These are phyloP conservation scores for Platismatia glauca DNA, from an alignment of 495 filamentous ascomycete genomes.

Conservation along the genomic window DNA sequence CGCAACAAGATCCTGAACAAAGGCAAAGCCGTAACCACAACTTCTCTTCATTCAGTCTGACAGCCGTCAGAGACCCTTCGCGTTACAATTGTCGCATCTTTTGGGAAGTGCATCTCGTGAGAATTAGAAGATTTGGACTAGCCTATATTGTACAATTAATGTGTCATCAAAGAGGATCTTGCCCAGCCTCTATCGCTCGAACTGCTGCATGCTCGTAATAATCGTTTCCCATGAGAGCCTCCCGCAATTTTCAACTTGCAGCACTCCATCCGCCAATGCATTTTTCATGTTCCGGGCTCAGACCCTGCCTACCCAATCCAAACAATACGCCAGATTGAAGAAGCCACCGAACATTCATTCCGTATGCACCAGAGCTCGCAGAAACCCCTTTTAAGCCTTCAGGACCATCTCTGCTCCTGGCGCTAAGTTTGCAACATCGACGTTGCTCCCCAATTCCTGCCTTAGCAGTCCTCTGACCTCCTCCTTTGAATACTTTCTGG, in stretches of 20 bases:
- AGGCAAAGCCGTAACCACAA: too few relatives aligned
- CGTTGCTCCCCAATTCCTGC: conserved; percentile 15
- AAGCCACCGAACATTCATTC: neutral
- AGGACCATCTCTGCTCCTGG: conserved; percentile 20
- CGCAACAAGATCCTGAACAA: too few relatives aligned
- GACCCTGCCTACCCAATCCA: neutral
- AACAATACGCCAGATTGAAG: neutral
- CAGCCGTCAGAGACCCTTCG: too few relatives aligned
- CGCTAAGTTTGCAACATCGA: conserved; percentile 13
- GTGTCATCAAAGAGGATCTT: neutral
- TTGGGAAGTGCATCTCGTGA: too few relatives aligned
- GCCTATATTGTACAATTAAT: neutral
- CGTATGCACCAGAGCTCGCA: neutral
- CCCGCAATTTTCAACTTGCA: neutral
- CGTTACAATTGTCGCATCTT: too few relatives aligned
- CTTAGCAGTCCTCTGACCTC: conserved; percentile 50
- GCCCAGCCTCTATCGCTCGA: neutral
- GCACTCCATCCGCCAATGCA: neutral
- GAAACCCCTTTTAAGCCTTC: conserved; percentile 9
- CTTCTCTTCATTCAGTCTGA: too few relatives aligned
- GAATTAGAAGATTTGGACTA: too few relatives aligned
- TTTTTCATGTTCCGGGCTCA: neutral
- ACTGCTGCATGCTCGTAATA: conserved; percentile 1
- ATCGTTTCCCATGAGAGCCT: conserved; percentile 3
- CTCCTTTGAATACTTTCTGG: conserved; percentile 63